These are phyloP conservation scores for Cryomyces minteri DNA, from an alignment of 495 filamentous ascomycete species.

Conservation along the genomic window DNA sequence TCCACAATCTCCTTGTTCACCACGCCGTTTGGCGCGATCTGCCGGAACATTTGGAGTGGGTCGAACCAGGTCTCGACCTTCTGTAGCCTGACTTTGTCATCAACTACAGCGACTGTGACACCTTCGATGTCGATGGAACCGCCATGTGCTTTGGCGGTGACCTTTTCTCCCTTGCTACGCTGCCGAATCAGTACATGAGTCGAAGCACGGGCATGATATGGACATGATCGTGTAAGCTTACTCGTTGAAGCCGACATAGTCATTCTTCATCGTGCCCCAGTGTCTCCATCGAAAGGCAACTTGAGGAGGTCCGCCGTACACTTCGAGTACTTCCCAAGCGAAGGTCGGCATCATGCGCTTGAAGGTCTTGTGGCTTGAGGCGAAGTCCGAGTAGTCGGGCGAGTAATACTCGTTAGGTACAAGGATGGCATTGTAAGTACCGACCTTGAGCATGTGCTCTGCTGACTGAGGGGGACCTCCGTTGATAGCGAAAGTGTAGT, in stretches of 20 bases:
- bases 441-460: conserved; percentile 46
- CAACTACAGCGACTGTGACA: conserved; percentile 37
- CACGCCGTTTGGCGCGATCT: conserved; percentile 32
- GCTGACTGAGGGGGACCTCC: conserved; percentile 32
- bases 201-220: background rate
- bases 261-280: conserved; percentile 45
- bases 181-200: background rate
- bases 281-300: conserved; percentile 46
- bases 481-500: conserved; percentile 44
- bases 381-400: conserved; percentile 36
- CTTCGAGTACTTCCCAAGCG: conserved; percentile 50
- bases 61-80: conserved; percentile 45
- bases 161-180: conserved; percentile 36
- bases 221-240: conserved; percentile 12
- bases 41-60: conserved; percentile 45
- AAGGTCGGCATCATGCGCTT: conserved; percentile 54
- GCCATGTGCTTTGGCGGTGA: conserved; percentile 34
- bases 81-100: conserved; percentile 36
- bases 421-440: conserved; percentile 52
- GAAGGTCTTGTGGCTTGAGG: conserved; percentile 43
- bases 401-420: conserved; percentile 41
- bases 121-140: conserved; percentile 32
- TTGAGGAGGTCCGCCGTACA: conserved; percentile 39
- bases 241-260: conserved; percentile 43
- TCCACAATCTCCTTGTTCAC: conserved; percentile 20